Base-by-base conservation (phyloP, 345 rosid species). In the Populus alba region DNA sequence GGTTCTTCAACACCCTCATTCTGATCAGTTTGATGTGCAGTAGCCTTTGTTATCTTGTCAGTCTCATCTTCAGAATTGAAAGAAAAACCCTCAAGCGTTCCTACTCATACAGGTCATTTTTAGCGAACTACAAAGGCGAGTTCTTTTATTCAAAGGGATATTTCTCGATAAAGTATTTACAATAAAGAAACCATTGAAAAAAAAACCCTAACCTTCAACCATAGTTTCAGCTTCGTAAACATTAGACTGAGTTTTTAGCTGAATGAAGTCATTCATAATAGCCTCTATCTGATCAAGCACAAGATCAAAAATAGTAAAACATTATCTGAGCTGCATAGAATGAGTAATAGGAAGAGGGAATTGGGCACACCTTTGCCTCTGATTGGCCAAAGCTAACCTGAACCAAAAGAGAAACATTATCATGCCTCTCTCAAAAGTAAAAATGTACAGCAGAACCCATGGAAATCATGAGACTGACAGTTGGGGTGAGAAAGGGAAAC, bases 321-420 rank as follows among this genome's bases (percentile, higher is more conserved):
- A 66, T 77, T n/a, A 57, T 57, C 62, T 57, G 23, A 57, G n/a
- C 25, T 57, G 62, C 62, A 22, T 22, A 8, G 62, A 38, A 25
- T 15, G 59, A 10, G 79, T 20, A 51, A 25, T 23, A 23, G n/a
- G 51, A 15, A 22, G 41, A 75, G 43, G 5, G 45, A 5, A 6
- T 8, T 22, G 27, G 37, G 83, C 92, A 49, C 73, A 92, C 97
- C 95, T 95, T 94, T 72, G 97, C 98, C 83, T 94, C 97, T 13
- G 97, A 83, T 81, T 85, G 98, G 66, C 98, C 91, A 77, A 92
- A 90, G 87, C 92, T 88, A 85, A 93, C 98, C 98, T 93, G 92
- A 70, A 86, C 49, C 84, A 78, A 71, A 75, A 77, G 39, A 62
- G 68, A 87, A 37, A 70, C 38, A 51, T 25, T 83, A 70, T 71